These are phyloP conservation scores for Lepidium didymum DNA, from an alignment of 345 rosid genomes.

Conservation along the genomic window DNA sequence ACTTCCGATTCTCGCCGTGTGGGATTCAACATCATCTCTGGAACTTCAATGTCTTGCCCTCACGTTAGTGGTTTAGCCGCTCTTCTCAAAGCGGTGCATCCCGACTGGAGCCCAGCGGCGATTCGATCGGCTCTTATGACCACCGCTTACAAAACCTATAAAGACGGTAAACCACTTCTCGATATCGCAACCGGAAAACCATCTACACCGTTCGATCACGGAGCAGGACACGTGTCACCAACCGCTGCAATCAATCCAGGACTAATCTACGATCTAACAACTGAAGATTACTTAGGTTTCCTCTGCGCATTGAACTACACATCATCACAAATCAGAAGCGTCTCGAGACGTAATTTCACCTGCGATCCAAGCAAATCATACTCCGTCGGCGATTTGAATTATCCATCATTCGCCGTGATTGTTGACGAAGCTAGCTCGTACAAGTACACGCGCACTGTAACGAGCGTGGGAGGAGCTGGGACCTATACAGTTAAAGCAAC, in stretches of 20 bases:
- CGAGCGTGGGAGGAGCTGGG: slow-evolving; percentile 63
- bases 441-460: slow-evolving; percentile 57
- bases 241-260: slow-evolving; percentile 65
- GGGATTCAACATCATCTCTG: slow-evolving; percentile 61
- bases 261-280: slow-evolving; percentile 60
- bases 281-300: slow-evolving; percentile 57
- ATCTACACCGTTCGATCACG: slow-evolving; percentile 71
- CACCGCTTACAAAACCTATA: slow-evolving; percentile 61
- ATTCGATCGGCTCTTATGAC: slow-evolving; percentile 88
- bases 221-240: slow-evolving; percentile 90
- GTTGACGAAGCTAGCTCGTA: slow-evolving; percentile 32
- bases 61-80: slow-evolving; percentile 88
- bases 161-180: slow-evolving; percentile 42
- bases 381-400: slow-evolving; percentile 52
- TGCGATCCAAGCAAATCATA: slow-evolving; percentile 42
- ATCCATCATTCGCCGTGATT: slow-evolving; percentile 69
- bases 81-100: slow-evolving; percentile 57
- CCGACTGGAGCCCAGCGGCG: slow-evolving; percentile 89
- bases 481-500: slow-evolving; percentile 46
- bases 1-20: slow-evolving; percentile 42
- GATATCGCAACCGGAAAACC: slow-evolving; percentile 57
- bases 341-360: slow-evolving; percentile 42
- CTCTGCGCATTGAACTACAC: slow-evolving; percentile 72
- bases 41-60: slow-evolving; percentile 95
- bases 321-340: slow-evolving; percentile 36